These are phyloP conservation scores for Carex parvula DNA, from an alignment of 176 grass and related monocot species.

Conservation along the genomic window DNA sequence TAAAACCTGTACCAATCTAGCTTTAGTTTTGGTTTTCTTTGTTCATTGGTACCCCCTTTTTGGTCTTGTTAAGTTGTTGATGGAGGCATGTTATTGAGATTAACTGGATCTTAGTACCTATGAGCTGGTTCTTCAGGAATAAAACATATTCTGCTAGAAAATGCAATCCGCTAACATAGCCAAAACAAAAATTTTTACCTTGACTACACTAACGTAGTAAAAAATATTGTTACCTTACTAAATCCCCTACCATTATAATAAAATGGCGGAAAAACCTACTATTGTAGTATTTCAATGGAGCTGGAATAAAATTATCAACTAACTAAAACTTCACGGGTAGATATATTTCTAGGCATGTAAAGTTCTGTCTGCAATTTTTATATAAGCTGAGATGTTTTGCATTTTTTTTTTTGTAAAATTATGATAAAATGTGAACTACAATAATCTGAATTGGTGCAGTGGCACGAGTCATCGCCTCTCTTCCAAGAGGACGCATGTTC, in stretches of 20 bases:
- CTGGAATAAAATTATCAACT: background rate
- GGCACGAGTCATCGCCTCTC: too few species aligned
- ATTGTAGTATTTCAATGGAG: background rate
- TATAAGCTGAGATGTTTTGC: background rate
- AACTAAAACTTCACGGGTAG: background rate
- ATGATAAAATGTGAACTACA: background rate
- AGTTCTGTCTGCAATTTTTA: background rate
- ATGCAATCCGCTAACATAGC: background rate
- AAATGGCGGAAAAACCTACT: background rate
- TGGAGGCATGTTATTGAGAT: background rate
- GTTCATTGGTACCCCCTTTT: background rate
- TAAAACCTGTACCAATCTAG: conserved; percentile 16
- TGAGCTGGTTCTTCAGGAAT: background rate
- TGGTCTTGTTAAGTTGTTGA: conserved; percentile 1
- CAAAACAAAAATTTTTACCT: background rate
- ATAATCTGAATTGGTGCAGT: background rate
- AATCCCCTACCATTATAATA: background rate
- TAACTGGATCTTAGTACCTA: background rate
- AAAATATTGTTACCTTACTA: background rate
- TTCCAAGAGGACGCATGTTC: too few species aligned
- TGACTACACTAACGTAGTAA: background rate
- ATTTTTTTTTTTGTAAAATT: background rate
- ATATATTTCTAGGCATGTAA: background rate
- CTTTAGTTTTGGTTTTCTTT: background rate
- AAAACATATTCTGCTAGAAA: background rate